These are phyloP conservation scores for Gossypium raimondii DNA, from an alignment of 345 rosid genomes.

Conservation along the genomic window DNA sequence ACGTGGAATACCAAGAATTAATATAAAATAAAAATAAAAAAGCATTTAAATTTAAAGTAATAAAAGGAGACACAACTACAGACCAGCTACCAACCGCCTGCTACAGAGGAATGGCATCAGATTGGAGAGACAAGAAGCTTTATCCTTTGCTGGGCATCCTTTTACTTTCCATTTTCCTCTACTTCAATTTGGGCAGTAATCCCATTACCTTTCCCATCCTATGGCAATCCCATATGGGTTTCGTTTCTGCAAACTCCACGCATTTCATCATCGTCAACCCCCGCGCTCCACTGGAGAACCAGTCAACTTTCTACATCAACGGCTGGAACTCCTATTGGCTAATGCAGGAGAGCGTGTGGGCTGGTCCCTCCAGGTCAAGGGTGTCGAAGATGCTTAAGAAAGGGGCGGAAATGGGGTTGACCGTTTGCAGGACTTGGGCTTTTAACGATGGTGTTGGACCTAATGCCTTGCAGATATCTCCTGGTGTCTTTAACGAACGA, in stretches of 20 bases:
- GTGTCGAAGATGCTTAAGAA: conserved; percentile 15
- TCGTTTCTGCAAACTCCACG: conserved; percentile 9
- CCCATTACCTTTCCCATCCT: conserved; percentile 18
- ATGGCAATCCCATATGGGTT: conserved; percentile 30
- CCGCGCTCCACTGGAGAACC: not conserved
- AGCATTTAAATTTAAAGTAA: not conserved
- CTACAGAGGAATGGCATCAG: conserved; percentile 17
- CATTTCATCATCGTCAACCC: conserved; percentile 12
- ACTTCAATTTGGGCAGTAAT: conserved; percentile 24
- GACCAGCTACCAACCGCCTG: not conserved
- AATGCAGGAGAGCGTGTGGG: conserved; percentile 21
- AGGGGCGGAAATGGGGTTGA: conserved; percentile 36
- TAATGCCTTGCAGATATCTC: conserved; percentile 37
- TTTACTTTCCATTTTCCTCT: conserved; percentile 26
- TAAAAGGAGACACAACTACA: not conserved
- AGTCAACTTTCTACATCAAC: conserved; percentile 13
- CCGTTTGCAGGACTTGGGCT: conserved; percentile 54
- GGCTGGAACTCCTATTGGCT: conserved; percentile 21
- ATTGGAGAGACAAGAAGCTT: conserved; percentile 30
- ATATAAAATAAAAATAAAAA: not conserved
- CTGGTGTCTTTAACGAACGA: conserved; percentile 44
- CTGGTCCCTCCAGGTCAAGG: conserved; percentile 14
- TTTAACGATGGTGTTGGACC: conserved; percentile 39
- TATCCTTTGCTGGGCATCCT: conserved; percentile 29
- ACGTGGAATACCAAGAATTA: no score